phyloP scores from a whole-genome alignment of 164 flowering plant genomes.

The Chimonanthus praecox region DNA sequence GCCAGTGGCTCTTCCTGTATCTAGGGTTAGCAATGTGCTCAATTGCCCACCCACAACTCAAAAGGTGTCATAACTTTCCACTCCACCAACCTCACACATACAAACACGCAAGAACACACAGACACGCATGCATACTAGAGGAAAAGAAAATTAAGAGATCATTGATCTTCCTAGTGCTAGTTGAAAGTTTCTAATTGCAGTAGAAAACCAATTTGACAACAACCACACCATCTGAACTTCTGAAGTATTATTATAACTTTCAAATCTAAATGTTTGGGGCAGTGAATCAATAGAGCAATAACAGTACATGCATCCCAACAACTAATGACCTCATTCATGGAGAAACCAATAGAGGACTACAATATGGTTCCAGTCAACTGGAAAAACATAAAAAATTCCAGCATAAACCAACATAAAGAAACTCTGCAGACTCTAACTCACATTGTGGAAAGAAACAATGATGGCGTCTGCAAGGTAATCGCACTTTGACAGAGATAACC shows the following conservation, averaged over 20 bases:
- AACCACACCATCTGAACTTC: background rate
- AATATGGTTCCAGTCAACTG: no score
- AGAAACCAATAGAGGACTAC: background rate
- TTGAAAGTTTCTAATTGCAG: background rate
- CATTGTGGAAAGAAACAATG: slow-evolving; percentile 80
- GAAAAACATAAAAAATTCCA: background rate
- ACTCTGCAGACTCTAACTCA: slow-evolving; percentile 24
- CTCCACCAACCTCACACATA: no score
- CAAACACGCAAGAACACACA: no score
- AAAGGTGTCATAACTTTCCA: no score
- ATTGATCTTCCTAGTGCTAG: background rate
- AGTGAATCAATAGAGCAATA: background rate
- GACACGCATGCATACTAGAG: no score
- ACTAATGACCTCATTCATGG: background rate
- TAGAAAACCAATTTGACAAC: no score
- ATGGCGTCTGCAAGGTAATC: slow-evolving; percentile 96
- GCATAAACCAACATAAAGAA: background rate
- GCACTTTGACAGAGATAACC: slow-evolving; percentile 83
- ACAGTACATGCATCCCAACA: background rate
- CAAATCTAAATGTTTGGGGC: background rate
- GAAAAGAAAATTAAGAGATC: no score
- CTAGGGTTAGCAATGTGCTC: no score
- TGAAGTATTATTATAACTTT: background rate
- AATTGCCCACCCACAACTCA: no score
- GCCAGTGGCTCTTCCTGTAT: no score